Conservation (phyloP, 1,284 basidiomycete genomes). For the Cronartium quercuum region DNA sequence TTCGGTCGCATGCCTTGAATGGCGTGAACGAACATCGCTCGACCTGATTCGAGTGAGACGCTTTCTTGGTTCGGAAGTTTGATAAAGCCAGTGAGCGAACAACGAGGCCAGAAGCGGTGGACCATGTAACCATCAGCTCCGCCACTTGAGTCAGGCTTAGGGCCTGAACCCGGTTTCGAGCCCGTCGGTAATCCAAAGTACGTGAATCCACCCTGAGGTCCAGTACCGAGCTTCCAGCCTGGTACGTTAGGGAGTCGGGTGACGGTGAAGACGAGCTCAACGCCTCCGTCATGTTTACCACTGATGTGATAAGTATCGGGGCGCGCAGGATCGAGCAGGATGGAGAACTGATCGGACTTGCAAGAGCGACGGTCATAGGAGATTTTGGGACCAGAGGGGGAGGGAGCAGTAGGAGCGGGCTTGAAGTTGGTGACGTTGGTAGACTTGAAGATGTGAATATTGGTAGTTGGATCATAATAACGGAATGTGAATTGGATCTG, state of each 20-base stretch:
- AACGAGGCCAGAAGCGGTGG: slow-evolving; percentile 83
- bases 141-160: slow-evolving; percentile 53
- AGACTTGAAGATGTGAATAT: slow-evolving; percentile 77
- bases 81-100: slow-evolving; percentile 63
- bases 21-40: slow-evolving; percentile 85
- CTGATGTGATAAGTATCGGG: slow-evolving; percentile 72
- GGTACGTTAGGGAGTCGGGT: slow-evolving; percentile 63
- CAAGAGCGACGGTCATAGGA: slow-evolving; percentile 67
- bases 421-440: slow-evolving; percentile 79
- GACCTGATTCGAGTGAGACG: slow-evolving; percentile 61
- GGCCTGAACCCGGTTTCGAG: slow-evolving; percentile 50
- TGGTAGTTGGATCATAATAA: slow-evolving; percentile 72
- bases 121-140: slow-evolving; percentile 71
- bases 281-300: slow-evolving; percentile 70
- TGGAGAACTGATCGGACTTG: slow-evolving; percentile 82
- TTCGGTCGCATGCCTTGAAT: slow-evolving; percentile 99
- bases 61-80: slow-evolving; percentile 62
- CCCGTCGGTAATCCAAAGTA: slow-evolving; percentile 63
- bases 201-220: slow-evolving; percentile 78
- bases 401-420: slow-evolving; percentile 57
- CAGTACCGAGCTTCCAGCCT: slow-evolving; percentile 88
- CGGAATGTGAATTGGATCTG: slow-evolving; percentile 95
- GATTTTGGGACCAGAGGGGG: slow-evolving; percentile 51
- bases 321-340: slow-evolving; percentile 53
- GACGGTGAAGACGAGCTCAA: slow-evolving; percentile 73